Base-by-base conservation (phyloP, 2,329 filamentous ascomycete genomes). In the Waltergamsia citrina region DNA sequence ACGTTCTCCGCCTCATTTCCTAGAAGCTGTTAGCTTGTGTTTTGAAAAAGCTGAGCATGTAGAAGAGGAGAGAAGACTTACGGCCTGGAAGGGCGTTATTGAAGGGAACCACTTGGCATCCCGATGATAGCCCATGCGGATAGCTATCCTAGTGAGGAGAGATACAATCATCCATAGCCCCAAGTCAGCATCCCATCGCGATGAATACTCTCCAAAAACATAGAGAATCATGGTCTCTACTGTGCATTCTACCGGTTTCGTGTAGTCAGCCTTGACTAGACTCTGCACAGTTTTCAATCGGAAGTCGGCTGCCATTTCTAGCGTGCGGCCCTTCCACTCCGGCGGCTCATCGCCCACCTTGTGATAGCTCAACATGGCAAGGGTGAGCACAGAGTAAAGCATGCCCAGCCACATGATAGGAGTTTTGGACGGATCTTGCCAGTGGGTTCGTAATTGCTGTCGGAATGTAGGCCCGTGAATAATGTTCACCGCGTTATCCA, bases 391-490 rank as follows among this genome's bases (percentile, higher is more conserved):
- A 0, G 82, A 73, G 53, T 85, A 90, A 10, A 87, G 68, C 40
- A 88, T 56, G 2, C 81, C 85, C 11, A 92, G 59, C 83, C 85
- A 92, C 60, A 85, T 81, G 38, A 86, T 65, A 2, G 78, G 72
- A 5, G 82, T 80, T 44, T 82, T 81, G 11, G 71, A 71, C 1
- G 85, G 83, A 46, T 81, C 76, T 47, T 78, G 62, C 83, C 83
- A 90, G 50, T 79, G 73, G 7, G 53, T 57, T 19, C 66, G 65
- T 5, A 85, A 64, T 54, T 84, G 74, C 47, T 81, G 74, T 49
- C 90, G 78, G 48, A 95, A 95, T 0, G 85, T 88, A 9, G 87
- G 88, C 0, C 79, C 79, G 49, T 93, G 85, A 33, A 92, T 73
- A 43, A 92, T 78, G 50, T 76, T 79, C 52, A 78, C 74, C n/a